A percentile compares a stretch with the other conserved stretches of the same genome.
These are phyloP conservation scores for Skeletonema tropicum DNA, from an alignment of 108 stramenopile species.

Conservation along the genomic window DNA sequence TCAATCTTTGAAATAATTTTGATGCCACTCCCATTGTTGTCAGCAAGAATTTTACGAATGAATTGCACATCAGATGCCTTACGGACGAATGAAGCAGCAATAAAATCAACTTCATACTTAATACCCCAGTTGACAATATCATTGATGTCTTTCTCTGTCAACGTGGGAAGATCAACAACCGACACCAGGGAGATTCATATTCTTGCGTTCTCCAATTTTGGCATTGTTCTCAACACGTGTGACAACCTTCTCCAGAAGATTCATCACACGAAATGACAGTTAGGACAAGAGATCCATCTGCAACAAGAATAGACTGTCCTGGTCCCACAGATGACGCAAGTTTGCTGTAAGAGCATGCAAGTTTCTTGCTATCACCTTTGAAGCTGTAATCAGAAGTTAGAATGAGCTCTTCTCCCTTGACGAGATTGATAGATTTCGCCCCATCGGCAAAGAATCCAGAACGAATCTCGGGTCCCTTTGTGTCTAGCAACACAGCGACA, in stretches of 20 bases:
- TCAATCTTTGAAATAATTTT: slow-evolving; percentile 98
- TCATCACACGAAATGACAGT: slow-evolving; percentile 66
- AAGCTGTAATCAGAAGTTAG: slow-evolving; percentile 79
- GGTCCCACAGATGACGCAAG: slow-evolving; percentile 65
- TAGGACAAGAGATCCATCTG: slow-evolving; percentile 89
- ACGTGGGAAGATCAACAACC: slow-evolving; percentile 82
- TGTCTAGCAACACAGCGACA: slow-evolving; percentile 81
- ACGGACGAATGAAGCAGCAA: slow-evolving; percentile 97
- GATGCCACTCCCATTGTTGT: slow-evolving; percentile 86
- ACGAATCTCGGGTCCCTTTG: slow-evolving; percentile 94
- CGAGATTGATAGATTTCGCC: slow-evolving; percentile 64
- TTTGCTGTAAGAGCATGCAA: slow-evolving; percentile 81
- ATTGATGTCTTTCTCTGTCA: slow-evolving; percentile 94
- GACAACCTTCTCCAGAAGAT: slow-evolving; percentile 63
- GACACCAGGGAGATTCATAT: slow-evolving; percentile 93
- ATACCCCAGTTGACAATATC: slow-evolving; percentile 88
- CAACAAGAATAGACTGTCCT: slow-evolving; percentile 83
- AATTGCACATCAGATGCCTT: slow-evolving; percentile 85
- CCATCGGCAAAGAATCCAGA: slow-evolving; percentile 87
- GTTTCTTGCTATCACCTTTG: slow-evolving; percentile 64
- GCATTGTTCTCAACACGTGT: slow-evolving; percentile 80
- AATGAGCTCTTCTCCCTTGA: slow-evolving; percentile 63
- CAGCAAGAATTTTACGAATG: slow-evolving; percentile 87
- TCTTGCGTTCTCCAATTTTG: slow-evolving; percentile 86
- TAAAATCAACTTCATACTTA: slow-evolving; percentile 91